Conservation (phyloP, 2,329 filamentous ascomycete species). For the Boeremia lycopersici region DNA sequence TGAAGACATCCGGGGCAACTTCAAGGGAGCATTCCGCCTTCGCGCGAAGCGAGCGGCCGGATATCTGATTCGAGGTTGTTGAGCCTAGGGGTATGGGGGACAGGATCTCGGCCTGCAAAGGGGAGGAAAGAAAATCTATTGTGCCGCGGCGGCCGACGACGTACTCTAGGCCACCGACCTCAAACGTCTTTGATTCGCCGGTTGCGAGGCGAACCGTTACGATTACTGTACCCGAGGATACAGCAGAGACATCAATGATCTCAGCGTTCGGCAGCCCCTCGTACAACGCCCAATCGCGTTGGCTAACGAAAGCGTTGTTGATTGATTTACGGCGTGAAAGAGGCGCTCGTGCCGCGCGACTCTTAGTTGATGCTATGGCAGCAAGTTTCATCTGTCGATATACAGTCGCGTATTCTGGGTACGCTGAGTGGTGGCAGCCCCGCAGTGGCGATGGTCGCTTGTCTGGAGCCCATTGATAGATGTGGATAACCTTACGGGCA, state of each 20-base stretch:
- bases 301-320: slow-evolving; percentile 52
- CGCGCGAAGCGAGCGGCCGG: slow-evolving; percentile 59
- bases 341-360: slow-evolving; percentile 27
- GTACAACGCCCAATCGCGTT: slow-evolving; percentile 59
- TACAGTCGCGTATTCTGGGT: slow-evolving; percentile 66
- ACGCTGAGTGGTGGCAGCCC: slow-evolving; percentile 65
- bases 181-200: slow-evolving; percentile 52
- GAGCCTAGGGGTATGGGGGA: slow-evolving; percentile 18
- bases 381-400: slow-evolving; percentile 66
- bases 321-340: slow-evolving; percentile 43
- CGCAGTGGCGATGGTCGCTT: slow-evolving; percentile 62
- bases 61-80: slow-evolving; percentile 47
- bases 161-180: slow-evolving; percentile 59
- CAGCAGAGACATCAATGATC: slow-evolving; percentile 48
- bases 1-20: slow-evolving; percentile 59
- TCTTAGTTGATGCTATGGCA: slow-evolving; percentile 32
- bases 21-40: slow-evolving; percentile 60
- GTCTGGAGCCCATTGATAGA: slow-evolving; percentile 65
- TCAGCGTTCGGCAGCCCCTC: slow-evolving; percentile 62
- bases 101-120: slow-evolving; percentile 57
- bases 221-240: slow-evolving; percentile 20
- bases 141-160: slow-evolving; percentile 63
- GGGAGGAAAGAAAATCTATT: slow-evolving; percentile 57
- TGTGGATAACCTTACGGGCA: slow-evolving; percentile 61
- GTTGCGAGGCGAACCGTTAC: slow-evolving; percentile 54